phyloP scores from a whole-genome alignment of 371 early-diverging fungal genomes.

The Circinella umbellata region DNA sequence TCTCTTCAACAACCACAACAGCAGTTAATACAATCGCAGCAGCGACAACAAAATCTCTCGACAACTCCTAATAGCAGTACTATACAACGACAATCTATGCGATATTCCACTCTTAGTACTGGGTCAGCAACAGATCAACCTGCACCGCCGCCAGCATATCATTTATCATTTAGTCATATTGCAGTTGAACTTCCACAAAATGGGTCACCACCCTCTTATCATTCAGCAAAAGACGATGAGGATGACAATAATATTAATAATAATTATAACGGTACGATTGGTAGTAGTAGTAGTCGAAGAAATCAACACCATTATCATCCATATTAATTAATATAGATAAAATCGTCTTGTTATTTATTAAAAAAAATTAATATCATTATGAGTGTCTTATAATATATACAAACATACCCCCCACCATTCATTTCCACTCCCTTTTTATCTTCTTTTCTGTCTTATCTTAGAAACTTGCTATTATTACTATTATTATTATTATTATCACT shows the following conservation, averaged over 20 bases:
- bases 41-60: conserved; percentile 1
- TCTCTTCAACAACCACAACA: neutral
- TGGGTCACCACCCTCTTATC: conserved; percentile 24
- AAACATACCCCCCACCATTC: too few relatives aligned
- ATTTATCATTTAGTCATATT: conserved; percentile 15
- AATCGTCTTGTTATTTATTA: neutral
- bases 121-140: neutral
- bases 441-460: too few relatives aligned
- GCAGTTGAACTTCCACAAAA: conserved; percentile 9
- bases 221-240: conserved; percentile 25
- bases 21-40: neutral
- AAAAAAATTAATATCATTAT: too few relatives aligned
- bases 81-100: neutral
- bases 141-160: conserved; percentile 20
- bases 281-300: neutral
- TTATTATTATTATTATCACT: too few relatives aligned
- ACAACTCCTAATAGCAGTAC: neutral
- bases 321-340: neutral
- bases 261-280: neutral
- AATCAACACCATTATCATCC: neutral
- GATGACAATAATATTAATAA: neutral
- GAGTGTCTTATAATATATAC: too few relatives aligned
- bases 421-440: too few relatives aligned
- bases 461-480: too few relatives aligned
- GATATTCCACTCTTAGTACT: neutral